Base-by-base conservation (phyloP, 768 basidiomycete genomes). In the Lactifluus volemus region DNA sequence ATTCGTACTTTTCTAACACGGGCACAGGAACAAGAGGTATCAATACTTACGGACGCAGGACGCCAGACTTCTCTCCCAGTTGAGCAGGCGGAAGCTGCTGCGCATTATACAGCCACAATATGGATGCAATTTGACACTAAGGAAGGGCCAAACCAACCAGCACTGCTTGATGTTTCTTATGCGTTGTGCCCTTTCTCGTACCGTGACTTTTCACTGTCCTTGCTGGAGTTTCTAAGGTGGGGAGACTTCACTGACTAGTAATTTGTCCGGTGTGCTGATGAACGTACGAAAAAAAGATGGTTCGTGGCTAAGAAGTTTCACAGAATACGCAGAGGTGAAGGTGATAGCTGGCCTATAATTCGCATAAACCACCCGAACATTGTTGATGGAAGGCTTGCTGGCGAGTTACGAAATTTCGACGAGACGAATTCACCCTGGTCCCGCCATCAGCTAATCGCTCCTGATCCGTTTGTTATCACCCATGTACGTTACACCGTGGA, bases 381-480 rank as follows among this genome's bases (percentile, higher is more conserved):
- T 5, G 7, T 52, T 19, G 29, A 54, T 14, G 42, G n/a, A 15
- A 34, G 45, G 30, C 57, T 54, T 44, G 45, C 45, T 49, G 47
- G 4, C 25, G 57, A 59, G 48, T 36, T 59, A 21, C 29, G 21
- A 45, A 32, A 42, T 34, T 65, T 64, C 34, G 44, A 52, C 25
- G 60, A 39, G 30, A 51, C 49, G 45, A 47, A 21, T 21, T 34
- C 12, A 8, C 55, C 64, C 8, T 65, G 64, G 64, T 55, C 58
- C 42, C 54, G 32, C 44, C 64, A 65, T 34, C 64, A 65, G 38
- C 64, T 65, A 19, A 59, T 65, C 55, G 54, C 63, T 3, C 62
- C 63, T 36, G 64, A 65, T 52, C 64, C 62, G 15, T 65, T 60
- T 44, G 64, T 56, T 39, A 38, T 51, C 10, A 65, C 62, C 21